phyloP scores from a whole-genome alignment of 352 stramenopile genomes.

The Globisporangium echinulatum region DNA sequence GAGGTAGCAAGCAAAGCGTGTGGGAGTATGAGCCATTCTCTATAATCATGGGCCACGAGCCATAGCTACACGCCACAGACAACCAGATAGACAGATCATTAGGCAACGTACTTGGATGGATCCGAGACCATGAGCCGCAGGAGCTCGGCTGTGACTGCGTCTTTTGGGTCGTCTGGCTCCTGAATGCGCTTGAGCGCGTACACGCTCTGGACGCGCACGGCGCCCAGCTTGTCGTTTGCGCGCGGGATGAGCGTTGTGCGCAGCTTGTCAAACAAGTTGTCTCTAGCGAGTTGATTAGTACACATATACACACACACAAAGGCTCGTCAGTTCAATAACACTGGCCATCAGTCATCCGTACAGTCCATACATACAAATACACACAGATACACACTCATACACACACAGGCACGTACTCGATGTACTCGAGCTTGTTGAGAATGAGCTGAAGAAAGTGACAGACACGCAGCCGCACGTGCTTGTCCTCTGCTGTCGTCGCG shows the following conservation, averaged over 20 bases:
- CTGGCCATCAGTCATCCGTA: no score
- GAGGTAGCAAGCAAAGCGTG: not conserved
- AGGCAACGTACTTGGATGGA: constrained; percentile 50
- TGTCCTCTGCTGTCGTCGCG: constrained; percentile 56
- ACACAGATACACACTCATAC: not conserved
- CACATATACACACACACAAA: not conserved
- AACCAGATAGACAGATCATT: no score
- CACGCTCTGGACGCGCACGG: constrained; percentile 54
- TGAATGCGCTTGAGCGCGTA: constrained; percentile 60
- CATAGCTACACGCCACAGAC: no score
- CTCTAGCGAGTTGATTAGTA: constrained; percentile 14
- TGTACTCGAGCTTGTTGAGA: constrained; percentile 39
- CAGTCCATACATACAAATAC: not conserved
- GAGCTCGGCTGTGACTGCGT: constrained; percentile 39
- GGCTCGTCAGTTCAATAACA: no score
- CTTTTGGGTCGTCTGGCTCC: constrained; percentile 25
- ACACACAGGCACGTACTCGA: constrained; percentile 33
- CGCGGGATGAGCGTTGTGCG: constrained; percentile 35
- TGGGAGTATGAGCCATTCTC: no score
- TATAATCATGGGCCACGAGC: no score
- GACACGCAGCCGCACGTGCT: constrained; percentile 39
- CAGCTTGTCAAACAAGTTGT: constrained; percentile 30
- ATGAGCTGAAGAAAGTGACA: constrained; percentile 63
- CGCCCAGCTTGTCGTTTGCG: constrained; percentile 56
- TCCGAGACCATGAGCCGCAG: constrained; percentile 61